Evolutionary conservation across 176 grass and related monocot species (phyloP).

Genomic region (Thalia dealbata): DNA sequence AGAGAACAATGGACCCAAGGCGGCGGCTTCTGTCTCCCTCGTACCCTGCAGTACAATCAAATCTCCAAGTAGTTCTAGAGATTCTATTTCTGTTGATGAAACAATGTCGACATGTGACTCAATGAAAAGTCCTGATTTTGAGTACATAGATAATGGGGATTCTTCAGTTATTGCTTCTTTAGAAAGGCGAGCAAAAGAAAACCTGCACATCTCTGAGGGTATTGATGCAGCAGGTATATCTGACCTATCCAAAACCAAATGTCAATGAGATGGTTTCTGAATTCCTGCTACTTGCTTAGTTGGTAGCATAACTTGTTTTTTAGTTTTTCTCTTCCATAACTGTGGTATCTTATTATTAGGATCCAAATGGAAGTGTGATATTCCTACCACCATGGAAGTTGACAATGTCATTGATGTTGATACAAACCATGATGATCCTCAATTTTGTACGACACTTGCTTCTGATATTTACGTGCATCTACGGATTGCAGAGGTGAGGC

Average conservation of each 20-base stretch:
- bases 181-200: constrained; percentile 59
- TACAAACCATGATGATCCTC: constrained; percentile 54
- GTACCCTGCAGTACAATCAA: constrained; percentile 36
- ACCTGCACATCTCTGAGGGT: constrained; percentile 65
- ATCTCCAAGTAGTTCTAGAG: constrained; percentile 47
- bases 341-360: constrained; percentile 22
- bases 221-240: constrained; percentile 41
- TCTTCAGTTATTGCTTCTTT: constrained; percentile 54
- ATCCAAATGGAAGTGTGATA: constrained; percentile 42
- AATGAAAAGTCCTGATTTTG: constrained; percentile 87
- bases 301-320: background rate
- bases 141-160: constrained; percentile 83
- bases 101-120: constrained; percentile 96
- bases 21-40: constrained; percentile 19
- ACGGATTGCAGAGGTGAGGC: constrained; percentile 68
- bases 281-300: background rate
- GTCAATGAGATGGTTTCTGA: background rate
- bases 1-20: constrained; percentile 4
- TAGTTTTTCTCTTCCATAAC: background rate
- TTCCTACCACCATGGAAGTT: constrained; percentile 46
- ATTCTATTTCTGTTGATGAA: constrained; percentile 57
- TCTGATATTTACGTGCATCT: constrained; percentile 90
- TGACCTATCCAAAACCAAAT: constrained; percentile 13
- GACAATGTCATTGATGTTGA: constrained; percentile 53
- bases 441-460: constrained; percentile 80